Conservation (phyloP, 2,329 filamentous ascomycete species). For the Calonectria montana region DNA sequence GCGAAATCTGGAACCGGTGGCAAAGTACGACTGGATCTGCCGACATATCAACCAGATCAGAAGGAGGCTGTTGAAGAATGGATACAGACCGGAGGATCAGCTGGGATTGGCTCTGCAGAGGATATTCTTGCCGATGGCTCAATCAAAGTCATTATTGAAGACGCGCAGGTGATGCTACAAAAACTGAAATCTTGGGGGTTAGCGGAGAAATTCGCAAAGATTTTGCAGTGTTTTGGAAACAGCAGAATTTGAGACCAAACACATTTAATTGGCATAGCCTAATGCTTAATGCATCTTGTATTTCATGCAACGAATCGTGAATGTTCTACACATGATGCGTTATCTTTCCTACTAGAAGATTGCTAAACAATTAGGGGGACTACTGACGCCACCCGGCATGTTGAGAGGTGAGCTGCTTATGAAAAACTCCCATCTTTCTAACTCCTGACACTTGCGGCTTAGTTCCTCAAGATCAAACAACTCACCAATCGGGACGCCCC, state of each 20-base stretch:
- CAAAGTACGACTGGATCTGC: slow-evolving; percentile 34
- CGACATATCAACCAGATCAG: slow-evolving; percentile 20
- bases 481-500: slow-evolving; percentile 56
- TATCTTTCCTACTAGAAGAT: slow-evolving; percentile 50
- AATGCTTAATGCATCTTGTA: background rate
- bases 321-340: too few relatives aligned
- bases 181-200: slow-evolving; percentile 41
- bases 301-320: too few relatives aligned
- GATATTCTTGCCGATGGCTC: slow-evolving; percentile 34
- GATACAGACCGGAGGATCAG: slow-evolving; percentile 41
- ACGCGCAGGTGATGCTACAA: slow-evolving; percentile 40
- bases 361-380: slow-evolving; percentile 57
- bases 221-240: slow-evolving; percentile 30
- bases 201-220: slow-evolving; percentile 45
- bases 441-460: slow-evolving; percentile 62
- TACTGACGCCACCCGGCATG: slow-evolving; percentile 57
- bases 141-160: slow-evolving; percentile 33
- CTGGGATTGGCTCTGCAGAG: slow-evolving; percentile 35
- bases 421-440: slow-evolving; percentile 60
- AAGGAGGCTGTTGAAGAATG: slow-evolving; percentile 29
- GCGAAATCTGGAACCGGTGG: background rate
- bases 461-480: slow-evolving; percentile 46
- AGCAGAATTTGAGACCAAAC: background rate
- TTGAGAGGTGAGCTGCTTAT: slow-evolving; percentile 59
- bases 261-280: too few relatives aligned